These are phyloP conservation scores for Ceratocystis ficicola DNA, from an alignment of 2,329 filamentous ascomycete genomes.

Conservation along the genomic window DNA sequence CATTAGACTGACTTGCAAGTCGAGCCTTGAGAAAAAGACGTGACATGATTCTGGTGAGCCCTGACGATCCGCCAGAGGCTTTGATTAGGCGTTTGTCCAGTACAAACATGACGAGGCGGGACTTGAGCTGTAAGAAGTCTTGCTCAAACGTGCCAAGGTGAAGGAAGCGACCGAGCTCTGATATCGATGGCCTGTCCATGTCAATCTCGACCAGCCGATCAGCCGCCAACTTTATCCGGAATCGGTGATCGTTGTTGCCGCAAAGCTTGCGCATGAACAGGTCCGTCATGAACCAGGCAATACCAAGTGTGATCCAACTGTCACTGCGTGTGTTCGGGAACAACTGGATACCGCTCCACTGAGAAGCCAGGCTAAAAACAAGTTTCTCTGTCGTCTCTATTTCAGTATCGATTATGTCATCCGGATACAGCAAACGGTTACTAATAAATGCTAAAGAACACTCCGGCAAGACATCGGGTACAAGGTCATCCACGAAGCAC, in stretches of 20 bases:
- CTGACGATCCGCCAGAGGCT: constrained; percentile 63
- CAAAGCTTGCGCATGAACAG: constrained; percentile 81
- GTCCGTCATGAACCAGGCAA: constrained; percentile 91
- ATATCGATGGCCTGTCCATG: constrained; percentile 67
- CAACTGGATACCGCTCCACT: constrained; percentile 91
- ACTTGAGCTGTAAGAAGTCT: constrained; percentile 84
- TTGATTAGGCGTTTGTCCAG: constrained; percentile 85
- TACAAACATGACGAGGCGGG: constrained; percentile 82
- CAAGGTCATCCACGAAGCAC: constrained; percentile 84
- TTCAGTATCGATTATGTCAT: constrained; percentile 74
- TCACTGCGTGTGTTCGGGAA: constrained; percentile 70
- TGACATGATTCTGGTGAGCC: constrained; percentile 73
- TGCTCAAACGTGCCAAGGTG: constrained; percentile 73
- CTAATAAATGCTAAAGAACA: constrained; percentile 82
- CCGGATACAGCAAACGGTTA: constrained; percentile 70
- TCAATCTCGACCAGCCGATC: constrained; percentile 75
- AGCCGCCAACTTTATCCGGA: constrained; percentile 71
- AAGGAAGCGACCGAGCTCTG: constrained; percentile 64
- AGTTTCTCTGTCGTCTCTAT: constrained; percentile 69
- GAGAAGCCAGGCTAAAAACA: constrained; percentile 72
- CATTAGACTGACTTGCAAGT: constrained; percentile 46
- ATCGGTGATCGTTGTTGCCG: constrained; percentile 90
- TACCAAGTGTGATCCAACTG: constrained; percentile 78
- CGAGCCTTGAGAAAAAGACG: constrained; percentile 78
- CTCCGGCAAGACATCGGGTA: constrained; percentile 60